Conservation (phyloP, 306 rosid genomes). For the Benincasa hispida region DNA sequence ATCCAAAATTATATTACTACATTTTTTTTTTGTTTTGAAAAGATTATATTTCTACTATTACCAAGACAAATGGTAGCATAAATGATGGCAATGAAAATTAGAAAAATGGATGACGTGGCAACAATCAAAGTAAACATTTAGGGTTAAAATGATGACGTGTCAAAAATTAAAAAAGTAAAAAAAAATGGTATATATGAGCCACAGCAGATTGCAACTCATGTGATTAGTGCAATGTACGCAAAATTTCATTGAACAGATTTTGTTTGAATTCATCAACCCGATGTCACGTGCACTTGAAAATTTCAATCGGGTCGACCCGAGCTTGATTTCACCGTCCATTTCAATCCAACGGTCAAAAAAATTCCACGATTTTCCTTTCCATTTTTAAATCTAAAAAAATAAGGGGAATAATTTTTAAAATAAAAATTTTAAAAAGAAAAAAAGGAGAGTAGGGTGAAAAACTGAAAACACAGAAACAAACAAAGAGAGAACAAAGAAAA, state of each 20-base stretch:
- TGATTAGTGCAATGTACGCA: background rate
- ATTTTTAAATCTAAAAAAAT: background rate
- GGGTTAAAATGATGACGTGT: background rate
- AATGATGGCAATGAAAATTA: too few species aligned
- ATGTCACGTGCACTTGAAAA: background rate
- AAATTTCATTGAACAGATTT: conserved; percentile 1
- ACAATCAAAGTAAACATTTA: background rate
- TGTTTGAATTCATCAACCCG: conserved; percentile 5
- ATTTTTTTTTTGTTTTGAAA: too few species aligned
- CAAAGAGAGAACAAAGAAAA: background rate
- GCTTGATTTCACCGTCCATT: conserved; percentile 4
- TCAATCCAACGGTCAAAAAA: background rate
- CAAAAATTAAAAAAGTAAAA: background rate
- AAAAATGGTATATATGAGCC: background rate
- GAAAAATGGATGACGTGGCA: background rate
- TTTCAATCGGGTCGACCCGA: background rate
- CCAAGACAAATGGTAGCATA: too few species aligned
- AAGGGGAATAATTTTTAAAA: too few species aligned
- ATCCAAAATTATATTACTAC: too few species aligned
- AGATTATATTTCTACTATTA: too few species aligned
- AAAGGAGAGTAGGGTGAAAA: background rate
- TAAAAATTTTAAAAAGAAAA: background rate
- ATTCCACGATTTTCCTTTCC: background rate
- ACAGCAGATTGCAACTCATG: background rate
- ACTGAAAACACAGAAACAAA: conserved; percentile 4